These are phyloP conservation scores for Naegleria fowleri DNA, from an alignment of 208 protist genomes.

Conservation along the genomic window DNA sequence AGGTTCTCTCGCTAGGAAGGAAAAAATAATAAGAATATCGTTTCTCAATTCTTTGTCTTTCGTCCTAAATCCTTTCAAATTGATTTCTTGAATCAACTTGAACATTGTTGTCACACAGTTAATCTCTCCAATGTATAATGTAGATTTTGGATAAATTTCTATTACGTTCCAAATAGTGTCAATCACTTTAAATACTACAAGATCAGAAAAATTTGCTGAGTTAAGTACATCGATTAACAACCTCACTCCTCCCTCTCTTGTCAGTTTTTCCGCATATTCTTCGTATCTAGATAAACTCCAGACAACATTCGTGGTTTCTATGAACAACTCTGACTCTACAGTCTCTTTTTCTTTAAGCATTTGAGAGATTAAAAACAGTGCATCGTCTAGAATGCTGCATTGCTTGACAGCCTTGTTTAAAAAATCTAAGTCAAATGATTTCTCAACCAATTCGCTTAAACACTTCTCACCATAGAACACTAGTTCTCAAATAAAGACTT, in stretches of 20 bases:
- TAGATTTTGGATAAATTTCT: neutral
- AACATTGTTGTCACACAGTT: neutral
- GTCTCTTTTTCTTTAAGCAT: neutral
- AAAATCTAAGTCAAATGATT: neutral
- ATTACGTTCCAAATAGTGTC: neutral
- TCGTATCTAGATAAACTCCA: neutral
- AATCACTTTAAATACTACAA: neutral
- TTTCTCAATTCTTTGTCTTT: constrained; percentile 15
- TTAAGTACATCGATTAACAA: neutral
- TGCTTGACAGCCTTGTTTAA: neutral
- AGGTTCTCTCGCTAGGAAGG: neutral
- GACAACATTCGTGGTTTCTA: neutral
- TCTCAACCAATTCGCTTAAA: neutral
- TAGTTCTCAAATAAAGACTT: neutral
- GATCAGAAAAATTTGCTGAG: neutral
- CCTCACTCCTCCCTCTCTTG: neutral
- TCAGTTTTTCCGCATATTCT: neutral
- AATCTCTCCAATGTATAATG: neutral
- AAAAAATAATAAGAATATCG: constrained; percentile 6
- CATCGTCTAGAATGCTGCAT: neutral
- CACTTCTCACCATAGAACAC: neutral
- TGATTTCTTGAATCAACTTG: neutral
- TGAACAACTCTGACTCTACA: neutral
- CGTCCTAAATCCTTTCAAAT: neutral
- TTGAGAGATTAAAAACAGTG: neutral